These are phyloP conservation scores for Begonia masoniana DNA, from an alignment of 306 rosid genomes.

Conservation along the genomic window DNA sequence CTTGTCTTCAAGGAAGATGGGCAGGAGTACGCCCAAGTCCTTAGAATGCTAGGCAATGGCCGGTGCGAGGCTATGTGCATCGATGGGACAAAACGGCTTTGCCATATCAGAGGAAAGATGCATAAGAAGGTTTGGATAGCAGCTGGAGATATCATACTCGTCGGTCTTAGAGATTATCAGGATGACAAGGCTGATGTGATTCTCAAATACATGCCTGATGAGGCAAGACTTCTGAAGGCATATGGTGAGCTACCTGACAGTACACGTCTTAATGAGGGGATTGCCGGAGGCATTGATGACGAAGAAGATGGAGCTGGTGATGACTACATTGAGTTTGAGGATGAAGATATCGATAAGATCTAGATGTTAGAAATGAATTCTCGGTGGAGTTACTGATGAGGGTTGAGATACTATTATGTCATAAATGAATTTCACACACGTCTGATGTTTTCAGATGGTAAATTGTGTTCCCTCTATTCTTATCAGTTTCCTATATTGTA, in stretches of 20 bases:
- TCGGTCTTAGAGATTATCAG: conserved; percentile 36
- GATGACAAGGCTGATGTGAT: conserved; percentile 42
- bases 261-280: conserved; percentile 32
- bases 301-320: conserved; percentile 28
- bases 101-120: conserved; percentile 37
- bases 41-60: conserved; percentile 31
- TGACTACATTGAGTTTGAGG: conserved; percentile 31
- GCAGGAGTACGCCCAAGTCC: conserved; percentile 39
- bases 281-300: conserved; percentile 21
- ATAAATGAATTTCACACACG: not conserved
- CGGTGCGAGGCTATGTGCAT: conserved; percentile 33
- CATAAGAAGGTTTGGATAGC: conserved; percentile 48
- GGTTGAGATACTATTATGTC: not conserved
- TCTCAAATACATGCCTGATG: conserved; percentile 42
- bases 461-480: too few relatives aligned
- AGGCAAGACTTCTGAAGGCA: conserved; percentile 39
- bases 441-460: too few relatives aligned
- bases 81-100: conserved; percentile 27
- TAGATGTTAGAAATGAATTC: conserved; percentile 7
- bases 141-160: conserved; percentile 34
- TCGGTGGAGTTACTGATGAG: conserved; percentile 1
- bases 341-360: conserved; percentile 32
- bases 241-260: conserved; percentile 37
- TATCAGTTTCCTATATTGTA: too few relatives aligned
- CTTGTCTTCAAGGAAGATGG: conserved; percentile 40